Conservation (phyloP, 2,329 filamentous ascomycete species). For the Didymella segeticola region DNA sequence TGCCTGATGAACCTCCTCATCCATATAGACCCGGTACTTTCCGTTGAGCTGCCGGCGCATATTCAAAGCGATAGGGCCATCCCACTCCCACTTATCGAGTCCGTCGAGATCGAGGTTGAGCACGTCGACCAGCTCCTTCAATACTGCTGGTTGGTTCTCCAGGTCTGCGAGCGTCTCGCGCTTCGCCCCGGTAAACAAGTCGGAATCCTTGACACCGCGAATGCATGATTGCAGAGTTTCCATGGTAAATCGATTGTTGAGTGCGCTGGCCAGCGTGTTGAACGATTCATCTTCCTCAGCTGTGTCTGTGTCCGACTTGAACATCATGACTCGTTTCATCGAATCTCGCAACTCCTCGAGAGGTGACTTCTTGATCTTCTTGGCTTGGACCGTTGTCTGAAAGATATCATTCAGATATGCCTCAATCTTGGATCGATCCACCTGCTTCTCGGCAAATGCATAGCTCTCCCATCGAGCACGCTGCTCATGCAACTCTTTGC, state of each 20-base stretch:
- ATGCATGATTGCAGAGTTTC: slow-evolving; percentile 55
- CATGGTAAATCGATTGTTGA: slow-evolving; percentile 49
- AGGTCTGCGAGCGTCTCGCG: slow-evolving; percentile 59
- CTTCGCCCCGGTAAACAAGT: slow-evolving; percentile 62
- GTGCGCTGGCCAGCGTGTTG: neutral
- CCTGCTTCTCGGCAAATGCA: slow-evolving; percentile 60
- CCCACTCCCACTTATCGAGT: slow-evolving; percentile 62
- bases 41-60: slow-evolving; percentile 63
- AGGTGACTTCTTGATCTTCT: slow-evolving; percentile 47
- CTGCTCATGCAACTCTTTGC: slow-evolving; percentile 52
- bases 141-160: slow-evolving; percentile 56
- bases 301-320: slow-evolving; percentile 27
- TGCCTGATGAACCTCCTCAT: slow-evolving; percentile 64
- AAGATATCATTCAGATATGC: slow-evolving; percentile 62
- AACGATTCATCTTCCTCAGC: slow-evolving; percentile 30
- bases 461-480: slow-evolving; percentile 60
- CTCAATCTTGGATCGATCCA: slow-evolving; percentile 55
- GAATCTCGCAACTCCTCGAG: slow-evolving; percentile 51
- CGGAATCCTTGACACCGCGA: slow-evolving; percentile 56
- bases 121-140: slow-evolving; percentile 63
- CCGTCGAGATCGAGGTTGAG: slow-evolving; percentile 62
- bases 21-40: slow-evolving; percentile 66
- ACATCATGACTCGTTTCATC: slow-evolving; percentile 40
- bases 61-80: slow-evolving; percentile 54
- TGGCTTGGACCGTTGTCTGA: slow-evolving; percentile 48